Percentiles rank a stretch among this genome's conserved stretches.
Conservation (phyloP, 2,329 filamentous ascomycete genomes). For the Cercospora beticola region DNA sequence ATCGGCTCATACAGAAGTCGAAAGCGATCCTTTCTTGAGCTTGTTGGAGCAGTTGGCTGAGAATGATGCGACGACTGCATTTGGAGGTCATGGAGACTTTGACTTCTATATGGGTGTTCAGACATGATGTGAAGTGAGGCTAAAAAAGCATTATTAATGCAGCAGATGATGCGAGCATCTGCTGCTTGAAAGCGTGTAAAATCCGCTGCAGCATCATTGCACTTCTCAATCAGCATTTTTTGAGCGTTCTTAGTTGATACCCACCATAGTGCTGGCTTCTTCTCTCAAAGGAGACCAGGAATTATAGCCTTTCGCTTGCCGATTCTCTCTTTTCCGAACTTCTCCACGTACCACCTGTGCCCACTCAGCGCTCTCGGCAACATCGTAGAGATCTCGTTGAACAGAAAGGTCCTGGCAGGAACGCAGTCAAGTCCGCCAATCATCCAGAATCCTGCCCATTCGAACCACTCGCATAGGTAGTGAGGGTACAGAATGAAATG, state of each 20-base stretch:
- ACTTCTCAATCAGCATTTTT: constrained; percentile 4
- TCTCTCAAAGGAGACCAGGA: constrained; percentile 54
- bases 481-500: constrained; percentile 82
- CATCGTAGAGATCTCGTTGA: constrained; percentile 91
- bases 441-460: constrained; percentile 90
- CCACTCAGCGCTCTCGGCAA: constrained; percentile 79
- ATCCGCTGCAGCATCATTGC: neutral
- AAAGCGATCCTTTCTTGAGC: constrained; percentile 79
- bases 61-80: constrained; percentile 63
- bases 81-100: constrained; percentile 68
- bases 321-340: constrained; percentile 82
- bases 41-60: constrained; percentile 79
- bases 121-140: constrained; percentile 9
- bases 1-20: constrained; percentile 48
- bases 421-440: constrained; percentile 63
- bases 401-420: constrained; percentile 75
- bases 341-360: constrained; percentile 80
- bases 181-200: neutral
- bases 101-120: constrained; percentile 66
- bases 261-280: neutral
- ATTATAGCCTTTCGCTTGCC: constrained; percentile 72
- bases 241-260: neutral
- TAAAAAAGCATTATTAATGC: neutral
- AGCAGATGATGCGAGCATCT: neutral
- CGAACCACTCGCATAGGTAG: constrained; percentile 94